These are phyloP conservation scores for Fagus crenata DNA, from an alignment of 306 rosid species.

Conservation along the genomic window DNA sequence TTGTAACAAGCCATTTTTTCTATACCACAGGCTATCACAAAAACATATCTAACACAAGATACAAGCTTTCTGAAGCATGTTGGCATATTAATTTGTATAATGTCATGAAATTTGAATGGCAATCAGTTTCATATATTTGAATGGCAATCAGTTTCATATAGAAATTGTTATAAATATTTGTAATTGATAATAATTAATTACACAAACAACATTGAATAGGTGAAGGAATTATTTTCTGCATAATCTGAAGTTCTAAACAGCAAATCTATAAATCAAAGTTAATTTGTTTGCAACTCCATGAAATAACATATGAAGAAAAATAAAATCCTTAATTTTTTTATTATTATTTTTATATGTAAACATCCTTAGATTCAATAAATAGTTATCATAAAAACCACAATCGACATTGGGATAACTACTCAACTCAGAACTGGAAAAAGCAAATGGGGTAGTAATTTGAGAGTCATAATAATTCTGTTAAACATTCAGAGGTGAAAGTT, in stretches of 20 bases:
- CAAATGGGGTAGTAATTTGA: not conserved
- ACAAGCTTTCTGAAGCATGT: no score
- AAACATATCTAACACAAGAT: no score
- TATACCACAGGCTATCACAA: no score
- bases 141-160: not conserved
- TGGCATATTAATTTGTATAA: no score
- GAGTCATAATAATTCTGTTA: conserved; percentile 6
- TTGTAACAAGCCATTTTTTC: no score
- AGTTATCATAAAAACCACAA: not conserved
- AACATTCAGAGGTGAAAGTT: conserved; percentile 11
- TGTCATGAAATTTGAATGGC: no score
- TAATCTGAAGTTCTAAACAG: not conserved
- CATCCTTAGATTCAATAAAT: not conserved
- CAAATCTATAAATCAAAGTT: not conserved
- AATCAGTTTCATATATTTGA: no score
- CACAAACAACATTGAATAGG: not conserved
- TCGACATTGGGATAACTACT: not conserved
- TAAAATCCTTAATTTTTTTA: not conserved
- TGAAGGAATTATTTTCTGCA: not conserved
- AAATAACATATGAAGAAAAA: not conserved
- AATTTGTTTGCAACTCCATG: not conserved
- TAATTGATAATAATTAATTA: not conserved
- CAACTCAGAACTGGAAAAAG: not conserved
- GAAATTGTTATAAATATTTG: not conserved
- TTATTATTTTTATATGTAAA: not conserved